Evolutionary conservation across 2,329 filamentous ascomycete genomes (phyloP).

Genomic region (Cladosporium sp.): DNA sequence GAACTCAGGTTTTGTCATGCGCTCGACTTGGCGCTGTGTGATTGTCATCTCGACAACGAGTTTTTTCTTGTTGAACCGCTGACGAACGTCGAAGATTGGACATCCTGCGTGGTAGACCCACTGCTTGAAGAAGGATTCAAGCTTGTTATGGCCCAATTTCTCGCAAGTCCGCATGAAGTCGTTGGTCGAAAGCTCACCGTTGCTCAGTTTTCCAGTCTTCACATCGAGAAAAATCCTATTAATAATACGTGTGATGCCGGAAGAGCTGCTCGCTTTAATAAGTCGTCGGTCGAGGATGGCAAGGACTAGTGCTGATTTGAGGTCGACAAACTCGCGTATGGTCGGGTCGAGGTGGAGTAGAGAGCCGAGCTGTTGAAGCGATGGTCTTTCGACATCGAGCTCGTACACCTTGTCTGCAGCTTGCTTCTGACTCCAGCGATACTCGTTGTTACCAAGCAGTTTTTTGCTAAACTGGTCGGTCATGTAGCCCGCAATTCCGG

Average conservation of each 20-base stretch:
- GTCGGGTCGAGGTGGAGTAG: constrained; percentile 72
- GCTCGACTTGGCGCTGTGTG: constrained; percentile 62
- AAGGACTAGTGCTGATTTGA: constrained; percentile 85
- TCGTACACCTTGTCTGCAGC: constrained; percentile 77
- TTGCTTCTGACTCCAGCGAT: constrained; percentile 81
- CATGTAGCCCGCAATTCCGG: constrained; percentile 91
- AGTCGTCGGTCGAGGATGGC: constrained; percentile 91
- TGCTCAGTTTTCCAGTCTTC: constrained; percentile 69
- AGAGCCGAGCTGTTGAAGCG: constrained; percentile 72
- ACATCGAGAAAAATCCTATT: constrained; percentile 80
- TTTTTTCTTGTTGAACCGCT: constrained; percentile 96
- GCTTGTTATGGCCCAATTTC: constrained; percentile 76
- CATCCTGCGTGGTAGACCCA: constrained; percentile 88
- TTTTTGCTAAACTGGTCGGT: constrained; percentile 87
- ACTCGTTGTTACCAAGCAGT: constrained; percentile 90
- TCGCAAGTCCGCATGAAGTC: constrained; percentile 80
- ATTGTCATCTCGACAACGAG: constrained; percentile 90
- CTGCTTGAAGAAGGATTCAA: constrained; percentile 88
- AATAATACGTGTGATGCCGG: constrained; percentile 77
- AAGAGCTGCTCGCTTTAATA: constrained; percentile 78
- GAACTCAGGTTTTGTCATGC: constrained; percentile 52
- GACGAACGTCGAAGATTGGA: constrained; percentile 76
- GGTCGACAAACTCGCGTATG: constrained; percentile 81
- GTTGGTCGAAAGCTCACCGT: constrained; percentile 64
- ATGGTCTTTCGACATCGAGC: constrained; percentile 73